A percentile compares a stretch with the other conserved stretches of the same genome.
Evolutionary conservation across 129 eudicot genomes (phyloP).

Genomic region (Logfia minima): DNA sequence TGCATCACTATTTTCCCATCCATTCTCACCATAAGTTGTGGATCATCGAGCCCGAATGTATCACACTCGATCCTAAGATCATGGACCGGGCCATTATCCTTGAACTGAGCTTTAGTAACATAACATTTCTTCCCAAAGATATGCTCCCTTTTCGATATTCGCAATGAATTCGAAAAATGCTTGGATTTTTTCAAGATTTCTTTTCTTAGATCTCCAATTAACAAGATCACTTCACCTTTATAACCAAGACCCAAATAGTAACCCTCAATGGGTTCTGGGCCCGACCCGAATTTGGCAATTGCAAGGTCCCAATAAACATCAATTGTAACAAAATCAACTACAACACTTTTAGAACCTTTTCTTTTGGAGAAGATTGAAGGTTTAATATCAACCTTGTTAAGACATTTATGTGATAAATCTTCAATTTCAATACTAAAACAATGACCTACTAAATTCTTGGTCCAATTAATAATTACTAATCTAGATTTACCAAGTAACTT

Average conservation of each 20-base stretch:
- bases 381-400: conserved; percentile 66
- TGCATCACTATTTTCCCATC: conserved; percentile 67
- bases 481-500: conserved; percentile 67
- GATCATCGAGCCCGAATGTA: conserved; percentile 43
- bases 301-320: conserved; percentile 82
- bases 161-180: conserved; percentile 34
- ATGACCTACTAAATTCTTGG: conserved; percentile 78
- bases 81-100: conserved; percentile 58
- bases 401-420: conserved; percentile 50
- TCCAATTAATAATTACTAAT: conserved; percentile 59
- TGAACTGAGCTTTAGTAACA: conserved; percentile 63
- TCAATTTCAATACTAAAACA: conserved; percentile 64
- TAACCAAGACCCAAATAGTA: conserved; percentile 59
- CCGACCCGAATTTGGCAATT: conserved; percentile 62
- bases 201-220: conserved; percentile 77
- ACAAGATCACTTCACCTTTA: conserved; percentile 54
- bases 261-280: conserved; percentile 75
- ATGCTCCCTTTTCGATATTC: conserved; percentile 66
- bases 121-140: conserved; percentile 63
- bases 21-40: conserved; percentile 56
- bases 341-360: conserved; percentile 59
- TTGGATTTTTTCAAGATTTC: conserved; percentile 61
- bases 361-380: conserved; percentile 69
- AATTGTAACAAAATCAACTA: conserved; percentile 50
- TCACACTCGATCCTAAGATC: conserved; percentile 73